phyloP scores from a whole-genome alignment of 352 stramenopile genomes.

The Saprolegnia diclina region DNA sequence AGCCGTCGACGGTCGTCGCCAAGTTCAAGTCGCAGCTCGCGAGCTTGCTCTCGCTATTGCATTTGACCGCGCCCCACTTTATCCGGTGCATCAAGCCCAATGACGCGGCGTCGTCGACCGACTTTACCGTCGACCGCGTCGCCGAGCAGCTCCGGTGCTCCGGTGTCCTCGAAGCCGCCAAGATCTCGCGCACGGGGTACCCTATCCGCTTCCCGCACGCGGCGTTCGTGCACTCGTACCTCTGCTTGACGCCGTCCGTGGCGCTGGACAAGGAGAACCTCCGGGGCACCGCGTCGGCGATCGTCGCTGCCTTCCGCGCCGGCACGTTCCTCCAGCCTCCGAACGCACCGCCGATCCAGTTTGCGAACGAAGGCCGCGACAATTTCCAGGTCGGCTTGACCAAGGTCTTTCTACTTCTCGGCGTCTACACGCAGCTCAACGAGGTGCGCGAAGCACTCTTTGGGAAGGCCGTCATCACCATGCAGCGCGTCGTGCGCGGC shows the following conservation, averaged over 20 bases:
- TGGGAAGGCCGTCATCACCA: conserved; percentile 1
- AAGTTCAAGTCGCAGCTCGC: conserved; percentile 94
- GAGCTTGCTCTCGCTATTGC: conserved; percentile 90
- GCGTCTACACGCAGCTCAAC: conserved; percentile 1
- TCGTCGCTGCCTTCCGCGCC: not conserved
- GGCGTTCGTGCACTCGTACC: conserved; percentile 82
- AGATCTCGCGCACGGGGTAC: conserved; percentile 85
- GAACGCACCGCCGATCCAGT: conserved; percentile 26
- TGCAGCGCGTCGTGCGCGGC: conserved; percentile 58
- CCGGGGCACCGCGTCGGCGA: not conserved
- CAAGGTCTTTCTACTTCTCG: conserved; percentile 22
- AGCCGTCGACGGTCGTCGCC: conserved; percentile 26
- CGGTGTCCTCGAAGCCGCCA: conserved; percentile 83
- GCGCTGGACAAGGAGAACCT: not conserved
- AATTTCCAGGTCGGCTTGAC: conserved; percentile 19
- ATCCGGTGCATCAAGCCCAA: conserved; percentile 90
- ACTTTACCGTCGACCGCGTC: conserved; percentile 63
- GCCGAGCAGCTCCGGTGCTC: conserved; percentile 83
- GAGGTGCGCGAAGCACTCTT: conserved; percentile 25
- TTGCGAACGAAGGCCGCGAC: conserved; percentile 24
- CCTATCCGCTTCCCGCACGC: conserved; percentile 93
- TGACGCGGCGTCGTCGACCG: conserved; percentile 47
- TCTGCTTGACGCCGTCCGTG: not conserved
- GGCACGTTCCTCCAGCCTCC: not conserved
- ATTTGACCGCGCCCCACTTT: conserved; percentile 91